Evolutionary conservation across 192 early-diverging fungal genomes (phyloP).

Genomic region (Linnemannia hyalina): DNA sequence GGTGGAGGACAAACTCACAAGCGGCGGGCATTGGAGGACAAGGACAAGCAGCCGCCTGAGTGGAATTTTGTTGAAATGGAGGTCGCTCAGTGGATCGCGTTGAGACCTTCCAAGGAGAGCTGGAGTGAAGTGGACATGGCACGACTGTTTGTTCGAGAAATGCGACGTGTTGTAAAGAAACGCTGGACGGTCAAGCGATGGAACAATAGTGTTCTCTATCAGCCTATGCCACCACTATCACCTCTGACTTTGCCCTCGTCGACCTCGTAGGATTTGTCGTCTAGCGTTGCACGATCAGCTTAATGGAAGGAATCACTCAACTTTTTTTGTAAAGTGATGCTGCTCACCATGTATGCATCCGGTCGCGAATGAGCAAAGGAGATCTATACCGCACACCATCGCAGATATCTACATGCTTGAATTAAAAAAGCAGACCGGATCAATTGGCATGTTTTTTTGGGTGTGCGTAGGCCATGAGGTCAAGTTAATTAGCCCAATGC

Average conservation of each 20-base stretch:
- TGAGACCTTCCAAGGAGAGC: not conserved
- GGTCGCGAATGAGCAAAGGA: too few relatives aligned
- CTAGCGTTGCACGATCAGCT: too few relatives aligned
- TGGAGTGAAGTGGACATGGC: conserved; percentile 17
- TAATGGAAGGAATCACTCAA: too few relatives aligned
- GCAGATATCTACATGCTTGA: too few relatives aligned
- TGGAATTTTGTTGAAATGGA: conserved; percentile 18
- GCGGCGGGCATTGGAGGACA: not conserved
- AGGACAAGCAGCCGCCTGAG: not conserved
- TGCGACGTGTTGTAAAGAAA: conserved; percentile 22
- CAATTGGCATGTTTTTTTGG: too few relatives aligned
- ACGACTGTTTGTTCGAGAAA: conserved; percentile 21
- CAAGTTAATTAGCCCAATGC: too few relatives aligned
- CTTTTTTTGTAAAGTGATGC: too few relatives aligned
- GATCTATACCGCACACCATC: too few relatives aligned
- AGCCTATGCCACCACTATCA: not conserved
- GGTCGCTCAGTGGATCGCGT: conserved; percentile 19
- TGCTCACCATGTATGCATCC: too few relatives aligned
- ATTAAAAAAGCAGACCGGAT: too few relatives aligned
- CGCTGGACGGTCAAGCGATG: conserved; percentile 18
- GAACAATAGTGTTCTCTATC: conserved; percentile 26
- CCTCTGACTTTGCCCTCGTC: not conserved
- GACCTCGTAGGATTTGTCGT: too few relatives aligned
- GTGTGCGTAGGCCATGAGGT: too few relatives aligned
- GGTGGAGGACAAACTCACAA: not conserved